phyloP scores from a whole-genome alignment of 768 basidiomycete species.

The Naganishia onofrii region DNA sequence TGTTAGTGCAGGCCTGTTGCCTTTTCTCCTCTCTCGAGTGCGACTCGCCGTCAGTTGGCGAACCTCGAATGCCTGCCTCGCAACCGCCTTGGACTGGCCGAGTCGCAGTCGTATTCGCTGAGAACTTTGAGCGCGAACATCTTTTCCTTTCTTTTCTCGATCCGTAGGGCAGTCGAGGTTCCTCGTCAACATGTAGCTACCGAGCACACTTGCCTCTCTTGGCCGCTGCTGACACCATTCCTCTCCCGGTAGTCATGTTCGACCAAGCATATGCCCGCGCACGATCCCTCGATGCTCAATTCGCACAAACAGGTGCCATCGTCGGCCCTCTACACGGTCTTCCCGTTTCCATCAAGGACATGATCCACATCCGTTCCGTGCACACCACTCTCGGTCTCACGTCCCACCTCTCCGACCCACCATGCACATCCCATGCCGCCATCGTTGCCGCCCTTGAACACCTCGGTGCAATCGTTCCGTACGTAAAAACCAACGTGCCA shows the following conservation, averaged over 20 bases:
- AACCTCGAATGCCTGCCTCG: too few relatives aligned
- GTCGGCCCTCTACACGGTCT: constrained; percentile 61
- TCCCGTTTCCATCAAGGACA: constrained; percentile 69
- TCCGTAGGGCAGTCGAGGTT: too few relatives aligned
- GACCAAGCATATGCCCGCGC: constrained; percentile 48
- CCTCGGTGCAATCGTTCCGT: constrained; percentile 60
- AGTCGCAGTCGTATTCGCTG: too few relatives aligned
- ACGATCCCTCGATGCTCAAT: constrained; percentile 38
- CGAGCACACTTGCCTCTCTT: neutral
- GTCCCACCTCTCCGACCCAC: constrained; percentile 56
- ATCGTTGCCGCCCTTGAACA: constrained; percentile 55
- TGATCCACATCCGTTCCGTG: constrained; percentile 59
- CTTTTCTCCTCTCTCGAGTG: too few relatives aligned
- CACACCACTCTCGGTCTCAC: constrained; percentile 66
- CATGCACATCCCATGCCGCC: constrained; percentile 59
- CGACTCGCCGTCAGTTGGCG: too few relatives aligned
- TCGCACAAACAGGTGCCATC: constrained; percentile 49
- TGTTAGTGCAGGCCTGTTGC: too few relatives aligned
- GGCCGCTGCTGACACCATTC: too few relatives aligned
- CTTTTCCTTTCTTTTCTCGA: too few relatives aligned
- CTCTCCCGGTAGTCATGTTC: constrained; percentile 63
- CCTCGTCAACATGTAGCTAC: too few relatives aligned
- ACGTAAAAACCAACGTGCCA: constrained; percentile 57
- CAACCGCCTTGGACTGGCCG: too few relatives aligned
- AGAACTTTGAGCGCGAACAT: too few relatives aligned